Evolutionary conservation across 192 early-diverging fungal genomes (phyloP), one percentile per base, ranked within the genome.

Genomic region (Chytriomyces sp.): DNA sequence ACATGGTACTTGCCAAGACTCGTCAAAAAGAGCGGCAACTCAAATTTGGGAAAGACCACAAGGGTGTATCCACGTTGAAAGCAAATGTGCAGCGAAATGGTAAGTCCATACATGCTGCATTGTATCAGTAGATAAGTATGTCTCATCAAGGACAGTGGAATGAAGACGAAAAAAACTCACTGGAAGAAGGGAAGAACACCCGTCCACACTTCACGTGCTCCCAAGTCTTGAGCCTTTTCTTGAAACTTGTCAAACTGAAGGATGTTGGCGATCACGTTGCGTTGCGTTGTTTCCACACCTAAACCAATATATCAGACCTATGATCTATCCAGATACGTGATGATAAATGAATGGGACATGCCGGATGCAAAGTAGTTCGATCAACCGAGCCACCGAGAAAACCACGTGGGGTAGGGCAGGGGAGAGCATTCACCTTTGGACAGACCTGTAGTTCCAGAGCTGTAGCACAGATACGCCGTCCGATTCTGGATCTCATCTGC

Each of bases 201-300:
- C 41, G 88, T 78, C 17, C 67, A 81, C 14, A 74, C 73, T 28
- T 80, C 68, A 26, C 57, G 53, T 2, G 60, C 19, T 8, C 33
- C 12, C 12, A 59, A 79, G 59, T 39, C 40, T 26, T 32, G 64
- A n/a, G 31, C 64, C 57, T 64, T 59, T 54, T 62, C 22, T 37
- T 91, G 87, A 61, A 88, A 73, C 8, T 61, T 59, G 10, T 73
- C 60, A 22, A 86, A 79, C 63, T 92, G 89, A 25, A 78, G 26
- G 17, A 89, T 77, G 69, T 96, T 95, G 30, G 93, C 82, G 7
- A 93, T 88, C 71, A 95, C 85, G 81, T 94, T 95, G 8, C 74
- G 70, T 59, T 95, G 93, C 28, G 90, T 93, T 2, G 90, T 88
- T 56, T 85, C 80, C 19, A 97, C 93, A 69, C 93, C 93, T 70